phyloP scores from a whole-genome alignment of 1,284 basidiomycete genomes.

The Trichosporon coremiiforme region DNA sequence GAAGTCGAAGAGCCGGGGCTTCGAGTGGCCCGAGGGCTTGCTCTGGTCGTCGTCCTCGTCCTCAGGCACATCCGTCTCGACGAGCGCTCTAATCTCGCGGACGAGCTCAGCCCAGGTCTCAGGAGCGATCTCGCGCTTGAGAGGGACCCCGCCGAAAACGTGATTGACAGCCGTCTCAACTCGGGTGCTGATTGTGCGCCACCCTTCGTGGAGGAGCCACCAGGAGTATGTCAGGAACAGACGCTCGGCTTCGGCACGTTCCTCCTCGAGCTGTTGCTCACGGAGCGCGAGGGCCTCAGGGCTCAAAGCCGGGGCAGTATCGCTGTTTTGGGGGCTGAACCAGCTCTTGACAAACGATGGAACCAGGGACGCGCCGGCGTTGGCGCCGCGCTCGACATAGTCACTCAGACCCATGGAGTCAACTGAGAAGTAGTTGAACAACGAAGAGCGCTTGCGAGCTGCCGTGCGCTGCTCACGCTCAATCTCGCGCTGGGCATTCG shows the following conservation, averaged over 20 bases:
- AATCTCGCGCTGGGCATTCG: constrained; percentile 24
- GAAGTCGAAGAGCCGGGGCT: constrained; percentile 43
- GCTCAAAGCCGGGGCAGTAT: background rate
- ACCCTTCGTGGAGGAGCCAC: constrained; percentile 56
- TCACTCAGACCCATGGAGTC: constrained; percentile 44
- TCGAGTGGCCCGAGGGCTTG: constrained; percentile 23
- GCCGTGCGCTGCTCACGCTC: constrained; percentile 19
- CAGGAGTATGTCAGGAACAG: constrained; percentile 55
- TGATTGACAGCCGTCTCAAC: constrained; percentile 47
- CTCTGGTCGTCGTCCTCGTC: constrained; percentile 11
- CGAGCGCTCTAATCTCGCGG: constrained; percentile 44
- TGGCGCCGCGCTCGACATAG: constrained; percentile 32
- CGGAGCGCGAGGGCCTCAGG: constrained; percentile 24
- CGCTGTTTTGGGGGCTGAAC: background rate
- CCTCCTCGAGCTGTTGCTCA: constrained; percentile 32
- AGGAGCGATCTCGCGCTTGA: constrained; percentile 50
- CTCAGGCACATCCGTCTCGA: constrained; percentile 41
- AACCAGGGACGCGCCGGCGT: constrained; percentile 20
- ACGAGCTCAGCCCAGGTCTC: constrained; percentile 49
- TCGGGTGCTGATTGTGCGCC: constrained; percentile 44
- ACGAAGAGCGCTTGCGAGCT: background rate
- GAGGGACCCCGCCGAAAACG: constrained; percentile 48
- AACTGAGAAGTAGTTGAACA: constrained; percentile 40
- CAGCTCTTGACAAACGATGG: constrained; percentile 9
- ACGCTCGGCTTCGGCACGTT: constrained; percentile 46